Evolutionary conservation across 139 green algal genomes (phyloP).

Genomic region (Auxenochlorella pyrenoidosa): DNA sequence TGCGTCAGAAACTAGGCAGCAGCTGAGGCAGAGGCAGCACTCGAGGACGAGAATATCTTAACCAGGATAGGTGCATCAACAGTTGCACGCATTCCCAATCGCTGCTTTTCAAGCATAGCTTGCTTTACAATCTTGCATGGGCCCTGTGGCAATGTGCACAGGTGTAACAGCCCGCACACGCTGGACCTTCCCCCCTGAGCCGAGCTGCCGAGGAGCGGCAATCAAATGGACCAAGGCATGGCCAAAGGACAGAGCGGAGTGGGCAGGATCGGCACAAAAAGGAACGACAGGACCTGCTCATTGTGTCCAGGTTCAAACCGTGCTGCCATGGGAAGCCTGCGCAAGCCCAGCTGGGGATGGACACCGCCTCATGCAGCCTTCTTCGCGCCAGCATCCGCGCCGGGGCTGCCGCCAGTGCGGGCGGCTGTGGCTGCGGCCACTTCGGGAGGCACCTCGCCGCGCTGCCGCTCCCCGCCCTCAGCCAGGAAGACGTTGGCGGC

Average conservation of each 20-base stretch:
- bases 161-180: too few relatives aligned
- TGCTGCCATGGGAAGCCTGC: neutral
- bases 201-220: too few relatives aligned
- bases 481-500: slow-evolving; percentile 11
- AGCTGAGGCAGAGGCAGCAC: neutral
- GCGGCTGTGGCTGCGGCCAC: neutral
- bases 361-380: slow-evolving; percentile 5
- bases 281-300: too few relatives aligned
- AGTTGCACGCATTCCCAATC: too few relatives aligned
- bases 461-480: slow-evolving; percentile 18
- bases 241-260: neutral
- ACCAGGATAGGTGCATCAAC: neutral
- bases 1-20: slow-evolving; percentile 40
- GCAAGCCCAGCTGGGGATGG: neutral
- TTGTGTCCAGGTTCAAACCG: neutral
- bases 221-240: neutral
- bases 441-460: neutral
- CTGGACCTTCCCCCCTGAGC: too few relatives aligned
- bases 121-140: too few relatives aligned
- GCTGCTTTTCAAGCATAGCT: too few relatives aligned
- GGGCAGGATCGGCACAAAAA: neutral
- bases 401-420: neutral
- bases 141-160: too few relatives aligned
- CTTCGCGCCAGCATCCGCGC: neutral
- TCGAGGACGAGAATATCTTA: too few relatives aligned